Base-by-base conservation (phyloP, 208 protist genomes). In the Zelonia costaricensis region DNA sequence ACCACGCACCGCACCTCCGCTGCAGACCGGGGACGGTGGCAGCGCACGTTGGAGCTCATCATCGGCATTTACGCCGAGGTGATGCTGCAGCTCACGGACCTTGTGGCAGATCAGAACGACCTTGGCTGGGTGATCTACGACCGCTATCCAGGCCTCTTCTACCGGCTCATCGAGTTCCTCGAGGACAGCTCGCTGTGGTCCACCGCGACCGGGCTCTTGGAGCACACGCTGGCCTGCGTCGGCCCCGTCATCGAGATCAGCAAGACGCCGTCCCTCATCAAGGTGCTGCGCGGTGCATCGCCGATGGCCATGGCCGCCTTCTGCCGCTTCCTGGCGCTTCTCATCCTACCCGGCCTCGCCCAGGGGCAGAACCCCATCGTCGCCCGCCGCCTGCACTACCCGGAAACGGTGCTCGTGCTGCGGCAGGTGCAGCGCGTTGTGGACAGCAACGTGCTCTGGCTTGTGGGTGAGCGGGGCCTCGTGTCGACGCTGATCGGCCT, bases 361-460 rank as follows among this genome's bases (percentile, higher is more conserved):
- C 52, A 78, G 20, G 74, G 77, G 46, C 73, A 80, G 27, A 69
- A 70, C 48, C 60, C 74, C 12, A 74, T 76, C n/a, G 33, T 74
- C 20, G 58, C 68, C 18, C 76, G 76, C 9, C 76, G 63, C 18
- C 55, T 86, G 47, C 67, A 73, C n/a, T 80, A 81, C 53, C 82
- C 77, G 10, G 82, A 94, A 46, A 68, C 52, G 18, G 52, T 92
- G 22, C 40, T 70, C 15, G 74, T 81, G 33, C 76, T 88, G 40
- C 67, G 76, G 27, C 80, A 78, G 36, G 74, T 89, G 59, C 83
- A 94, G 71, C 80, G 83, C 2, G 76, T 94, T 2, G 69, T 94
- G 39, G 88, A 91, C 60, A 91, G 83, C 68, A 94, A 94, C 57
- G 83, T 89, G 48, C 74, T 91, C 18, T 92, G 82, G 82, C 58